A percentile compares a stretch with the other conserved stretches of the same genome.
Conservation (phyloP, 2,329 filamentous ascomycete species). For the Penicillium sp. region DNA sequence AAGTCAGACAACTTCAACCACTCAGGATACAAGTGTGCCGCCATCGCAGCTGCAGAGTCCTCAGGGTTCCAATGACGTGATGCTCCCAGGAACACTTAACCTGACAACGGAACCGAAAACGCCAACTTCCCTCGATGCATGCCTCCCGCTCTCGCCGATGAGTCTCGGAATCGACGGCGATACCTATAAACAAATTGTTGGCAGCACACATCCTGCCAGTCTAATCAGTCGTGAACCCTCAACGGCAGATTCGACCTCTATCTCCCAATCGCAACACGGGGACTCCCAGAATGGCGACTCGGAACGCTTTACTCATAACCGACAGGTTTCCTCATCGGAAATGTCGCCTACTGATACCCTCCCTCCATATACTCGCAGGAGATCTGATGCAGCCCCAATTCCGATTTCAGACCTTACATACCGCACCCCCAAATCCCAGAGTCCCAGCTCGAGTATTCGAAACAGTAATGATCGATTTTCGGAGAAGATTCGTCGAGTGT, state of each 20-base stretch:
- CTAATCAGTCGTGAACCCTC: background rate
- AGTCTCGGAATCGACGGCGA: constrained; percentile 5
- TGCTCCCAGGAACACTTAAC: constrained; percentile 8
- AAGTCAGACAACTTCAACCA: background rate
- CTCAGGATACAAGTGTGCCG: background rate
- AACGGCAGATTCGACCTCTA: background rate
- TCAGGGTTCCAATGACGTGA: background rate
- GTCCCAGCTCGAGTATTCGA: constrained; percentile 1
- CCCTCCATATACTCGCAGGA: constrained; percentile 5
- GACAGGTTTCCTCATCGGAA: background rate
- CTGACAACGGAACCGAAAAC: background rate
- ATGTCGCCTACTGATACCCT: constrained; percentile 1
- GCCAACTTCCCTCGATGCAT: background rate
- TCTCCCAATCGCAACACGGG: constrained; percentile 2
- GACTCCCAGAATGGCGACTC: constrained; percentile 6
- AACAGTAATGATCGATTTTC: constrained; percentile 3
- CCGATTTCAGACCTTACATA: constrained; percentile 6
- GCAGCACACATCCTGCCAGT: background rate
- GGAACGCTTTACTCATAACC: background rate
- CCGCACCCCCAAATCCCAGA: background rate
- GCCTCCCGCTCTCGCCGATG: background rate
- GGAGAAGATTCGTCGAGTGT: constrained; percentile 6
- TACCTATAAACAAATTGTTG: constrained; percentile 6
- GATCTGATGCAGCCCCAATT: constrained; percentile 11
- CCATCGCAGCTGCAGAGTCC: background rate